These are phyloP conservation scores for Antitrichia curtipendula DNA, from an alignment of 225 moss, liverwort and hornwort species.

Conservation along the genomic window DNA sequence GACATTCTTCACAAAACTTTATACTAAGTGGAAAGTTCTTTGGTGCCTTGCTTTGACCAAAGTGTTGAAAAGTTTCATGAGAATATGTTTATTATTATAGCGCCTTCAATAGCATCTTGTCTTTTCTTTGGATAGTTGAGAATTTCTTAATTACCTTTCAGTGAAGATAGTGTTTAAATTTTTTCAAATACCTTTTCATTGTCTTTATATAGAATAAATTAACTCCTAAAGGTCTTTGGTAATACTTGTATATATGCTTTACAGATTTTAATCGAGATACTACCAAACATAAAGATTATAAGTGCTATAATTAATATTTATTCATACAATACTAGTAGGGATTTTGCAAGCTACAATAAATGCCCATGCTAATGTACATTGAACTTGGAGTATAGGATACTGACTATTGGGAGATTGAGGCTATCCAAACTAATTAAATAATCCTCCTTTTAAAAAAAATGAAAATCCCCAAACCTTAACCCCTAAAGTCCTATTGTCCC, in stretches of 20 bases:
- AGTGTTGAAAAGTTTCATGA: neutral
- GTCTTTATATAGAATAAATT: neutral
- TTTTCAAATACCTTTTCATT: neutral
- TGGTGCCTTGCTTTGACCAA: fast-evolving
- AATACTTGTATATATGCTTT: too few relatives aligned
- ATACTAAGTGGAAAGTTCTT: neutral
- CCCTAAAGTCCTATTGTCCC: too few relatives aligned
- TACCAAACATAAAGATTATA: neutral
- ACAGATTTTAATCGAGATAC: fast-evolving
- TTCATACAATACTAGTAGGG: neutral
- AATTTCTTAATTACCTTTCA: neutral
- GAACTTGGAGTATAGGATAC: neutral
- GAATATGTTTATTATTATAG: neutral
- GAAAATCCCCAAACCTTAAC: fast-evolving
- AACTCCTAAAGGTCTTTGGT: neutral
- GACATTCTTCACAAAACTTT: fast-evolving
- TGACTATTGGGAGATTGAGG: neutral
- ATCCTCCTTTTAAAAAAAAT: fast-evolving
- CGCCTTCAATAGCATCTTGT: neutral
- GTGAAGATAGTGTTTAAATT: neutral
- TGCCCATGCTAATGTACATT: neutral
- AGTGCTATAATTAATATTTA: neutral
- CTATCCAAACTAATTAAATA: neutral
- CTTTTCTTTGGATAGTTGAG: neutral
- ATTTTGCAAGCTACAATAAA: neutral